phyloP scores from a whole-genome alignment of 106 monocot species.

The Cymbidium sinense region DNA sequence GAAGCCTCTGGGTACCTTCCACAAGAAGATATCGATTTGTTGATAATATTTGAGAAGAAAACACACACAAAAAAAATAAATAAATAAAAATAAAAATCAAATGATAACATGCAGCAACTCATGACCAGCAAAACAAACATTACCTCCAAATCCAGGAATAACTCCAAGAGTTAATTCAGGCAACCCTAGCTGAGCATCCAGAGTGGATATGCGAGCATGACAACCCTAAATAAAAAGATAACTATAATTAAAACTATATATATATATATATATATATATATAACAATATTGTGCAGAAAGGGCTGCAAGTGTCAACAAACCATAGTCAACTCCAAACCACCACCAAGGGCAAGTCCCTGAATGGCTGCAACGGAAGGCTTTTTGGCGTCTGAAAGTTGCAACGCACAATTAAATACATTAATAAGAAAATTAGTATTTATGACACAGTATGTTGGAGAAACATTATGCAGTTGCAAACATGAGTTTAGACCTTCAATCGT shows the following conservation, averaged over 20 bases:
- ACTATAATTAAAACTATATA: not conserved
- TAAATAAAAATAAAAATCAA: not conserved
- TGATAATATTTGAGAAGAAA: constrained; percentile 8
- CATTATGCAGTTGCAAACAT: not conserved
- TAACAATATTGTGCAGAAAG: not conserved
- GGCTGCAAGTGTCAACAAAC: constrained; percentile 30
- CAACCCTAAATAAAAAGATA: constrained; percentile 57
- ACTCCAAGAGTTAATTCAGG: constrained; percentile 95
- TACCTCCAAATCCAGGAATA: constrained; percentile 98
- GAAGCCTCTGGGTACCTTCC: constrained; percentile 93
- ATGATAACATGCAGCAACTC: not conserved
- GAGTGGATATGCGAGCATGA: constrained; percentile 86
- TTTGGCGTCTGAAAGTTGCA: constrained; percentile 47
- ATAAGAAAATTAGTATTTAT: not conserved
- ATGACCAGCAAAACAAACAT: constrained; percentile 1
- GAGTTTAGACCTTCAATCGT: constrained; percentile 65
- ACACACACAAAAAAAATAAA: not conserved
- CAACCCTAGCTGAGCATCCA: constrained; percentile 81
- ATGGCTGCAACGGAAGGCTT: constrained; percentile 98
- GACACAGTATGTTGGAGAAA: not conserved
- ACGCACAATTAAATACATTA: not conserved
- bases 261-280: not conserved
- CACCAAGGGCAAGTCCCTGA: constrained; percentile 93
- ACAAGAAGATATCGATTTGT: constrained; percentile 1
- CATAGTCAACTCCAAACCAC: constrained; percentile 90